Evolutionary conservation across 1,139 yeast genomes (phyloP), one percentile per base, ranked within the genome.

Genomic region (Pichia norvegensis): DNA sequence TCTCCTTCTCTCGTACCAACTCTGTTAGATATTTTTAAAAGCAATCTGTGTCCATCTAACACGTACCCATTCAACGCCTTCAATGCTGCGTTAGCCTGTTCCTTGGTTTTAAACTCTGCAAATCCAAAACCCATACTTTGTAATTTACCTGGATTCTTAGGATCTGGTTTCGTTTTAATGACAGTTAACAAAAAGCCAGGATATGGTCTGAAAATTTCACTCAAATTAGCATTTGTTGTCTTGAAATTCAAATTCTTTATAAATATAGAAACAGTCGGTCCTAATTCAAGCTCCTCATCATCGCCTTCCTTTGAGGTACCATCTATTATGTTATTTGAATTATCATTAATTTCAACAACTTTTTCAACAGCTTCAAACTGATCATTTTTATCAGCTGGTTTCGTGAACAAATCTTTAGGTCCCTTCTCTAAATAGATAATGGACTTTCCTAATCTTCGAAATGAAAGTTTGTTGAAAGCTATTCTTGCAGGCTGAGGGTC

Each of bases 51-150:
- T 0, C 96, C 97, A 61, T 87, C 95, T 46, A 92, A 73, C 1
- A 79, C 78, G 51, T 79, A 74, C 1, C 90, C 95, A 62, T 92
- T 87, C 71, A 88, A 68, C 0, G 83, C 74, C 25, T 73, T 63
- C 45, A 87, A 78, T 4, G 96, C 97, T 17, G 76, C 72, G 40
- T 76, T 72, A 0, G 98, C 98, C 57, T 84, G 81, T 42, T 80
- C 86, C 54, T 78, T 78, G 4, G 90, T 76, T 55, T 70, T 78
- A 65, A 88, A 94, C 65, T 92, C 98, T 27, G 79, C 96, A 66
- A 92, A 92, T 1, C 99, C 99, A 61, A 88, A 92, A 31, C 99
- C 99, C 98, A 92, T 92, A 58, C 96, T 86, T 51, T 81, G 73
- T 17, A 73, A 68, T 48, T 76, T 73, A 9, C 82, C 83, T 1